Conservation (phyloP, 164 flowering plant genomes). For the Paratinospora sagittata region DNA sequence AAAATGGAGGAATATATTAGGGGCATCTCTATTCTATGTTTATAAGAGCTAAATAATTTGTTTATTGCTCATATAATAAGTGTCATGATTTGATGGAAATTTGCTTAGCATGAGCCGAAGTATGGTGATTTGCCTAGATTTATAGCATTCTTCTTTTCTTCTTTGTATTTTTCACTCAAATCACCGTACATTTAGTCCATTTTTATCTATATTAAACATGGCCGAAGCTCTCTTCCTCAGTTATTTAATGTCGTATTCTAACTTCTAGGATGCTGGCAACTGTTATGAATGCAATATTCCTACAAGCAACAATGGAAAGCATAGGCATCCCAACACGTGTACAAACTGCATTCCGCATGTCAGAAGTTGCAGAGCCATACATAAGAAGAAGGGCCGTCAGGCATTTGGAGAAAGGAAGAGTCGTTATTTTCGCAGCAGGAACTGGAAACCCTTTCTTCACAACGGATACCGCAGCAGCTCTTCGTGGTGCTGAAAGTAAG, state of each 20-base stretch:
- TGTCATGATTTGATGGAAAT: too few species aligned
- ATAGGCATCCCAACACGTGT: slow-evolving; percentile 97
- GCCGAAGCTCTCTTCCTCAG: not conserved
- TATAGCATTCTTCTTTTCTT: too few species aligned
- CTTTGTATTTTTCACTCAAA: too few species aligned
- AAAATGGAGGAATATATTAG: too few species aligned
- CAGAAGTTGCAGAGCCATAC: slow-evolving; percentile 98
- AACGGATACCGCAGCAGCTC: slow-evolving; percentile 98
- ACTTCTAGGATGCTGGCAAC: slow-evolving; percentile 87
- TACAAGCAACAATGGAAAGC: slow-evolving; percentile 99
- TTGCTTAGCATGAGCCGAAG: too few species aligned
- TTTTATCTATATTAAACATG: not conserved
- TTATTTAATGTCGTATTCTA: not conserved
- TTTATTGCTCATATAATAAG: too few species aligned
- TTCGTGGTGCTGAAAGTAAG: slow-evolving; percentile 98
- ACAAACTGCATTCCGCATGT: slow-evolving; percentile 98
- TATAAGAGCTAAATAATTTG: too few species aligned
- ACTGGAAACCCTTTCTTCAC: slow-evolving; percentile 99
- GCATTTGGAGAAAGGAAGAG: slow-evolving; percentile 98
- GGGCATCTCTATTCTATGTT: too few species aligned
- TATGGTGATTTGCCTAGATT: too few species aligned
- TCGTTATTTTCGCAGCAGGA: slow-evolving; percentile 98
- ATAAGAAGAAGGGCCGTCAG: slow-evolving; percentile 88
- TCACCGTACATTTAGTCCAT: not conserved
- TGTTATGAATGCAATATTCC: slow-evolving; percentile 98